Evolutionary conservation across 2,329 filamentous ascomycete species (phyloP).

Genomic region (Corniculantispora saksenae): DNA sequence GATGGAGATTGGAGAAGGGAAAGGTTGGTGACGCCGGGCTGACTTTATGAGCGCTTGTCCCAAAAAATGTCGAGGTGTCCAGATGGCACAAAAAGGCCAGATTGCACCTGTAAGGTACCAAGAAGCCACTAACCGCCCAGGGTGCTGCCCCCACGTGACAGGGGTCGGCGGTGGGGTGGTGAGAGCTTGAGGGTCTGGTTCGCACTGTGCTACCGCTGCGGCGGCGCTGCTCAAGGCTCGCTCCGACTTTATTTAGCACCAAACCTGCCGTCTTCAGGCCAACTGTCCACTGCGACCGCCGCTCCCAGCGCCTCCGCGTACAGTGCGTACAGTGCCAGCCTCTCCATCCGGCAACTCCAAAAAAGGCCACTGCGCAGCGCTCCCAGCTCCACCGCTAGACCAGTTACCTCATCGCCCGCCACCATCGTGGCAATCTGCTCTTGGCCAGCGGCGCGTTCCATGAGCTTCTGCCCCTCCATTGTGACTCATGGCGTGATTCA

Average conservation of each 20-base stretch:
- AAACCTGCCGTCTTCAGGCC: background rate
- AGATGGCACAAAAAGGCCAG: conserved; percentile 50
- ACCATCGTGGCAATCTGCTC: conserved; percentile 14
- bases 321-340: conserved; percentile 7
- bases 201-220: conserved; percentile 11
- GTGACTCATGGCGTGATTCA: conserved; percentile 16
- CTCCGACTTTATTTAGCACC: background rate
- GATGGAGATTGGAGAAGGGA: conserved; percentile 31
- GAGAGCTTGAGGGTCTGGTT: background rate
- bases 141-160: conserved; percentile 34
- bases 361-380: background rate
- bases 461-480: conserved; percentile 2
- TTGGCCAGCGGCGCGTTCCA: conserved; percentile 10
- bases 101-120: conserved; percentile 39
- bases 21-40: conserved; percentile 25
- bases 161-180: conserved; percentile 26
- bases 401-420: conserved; percentile 13
- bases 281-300: background rate
- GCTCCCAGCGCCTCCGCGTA: background rate
- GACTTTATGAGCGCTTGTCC: conserved; percentile 38
- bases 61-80: conserved; percentile 47
- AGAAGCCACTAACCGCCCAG: conserved; percentile 21
- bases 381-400: background rate
- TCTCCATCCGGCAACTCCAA: background rate
- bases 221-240: no score